phyloP scores from a whole-genome alignment of 2,329 filamentous ascomycete genomes.

The Nectriaceae sp. region DNA sequence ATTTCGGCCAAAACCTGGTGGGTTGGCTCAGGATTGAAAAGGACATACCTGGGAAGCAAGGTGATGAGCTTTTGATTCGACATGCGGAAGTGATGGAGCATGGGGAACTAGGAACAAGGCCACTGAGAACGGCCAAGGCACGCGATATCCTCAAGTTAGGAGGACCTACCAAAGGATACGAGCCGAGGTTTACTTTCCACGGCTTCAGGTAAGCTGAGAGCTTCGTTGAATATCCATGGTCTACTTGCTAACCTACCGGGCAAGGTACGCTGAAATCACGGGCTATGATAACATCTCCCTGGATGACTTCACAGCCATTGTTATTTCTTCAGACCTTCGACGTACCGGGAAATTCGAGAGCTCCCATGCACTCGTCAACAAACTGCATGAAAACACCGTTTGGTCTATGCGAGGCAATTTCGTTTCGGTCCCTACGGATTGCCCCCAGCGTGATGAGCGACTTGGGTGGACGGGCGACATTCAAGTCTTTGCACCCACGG shows the following conservation, averaged over 20 bases:
- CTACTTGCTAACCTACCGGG: too few species aligned
- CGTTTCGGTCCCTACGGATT: slow-evolving; percentile 58
- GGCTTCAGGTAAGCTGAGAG: slow-evolving; percentile 55
- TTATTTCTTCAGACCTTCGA: slow-evolving; percentile 42
- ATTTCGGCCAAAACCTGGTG: slow-evolving; percentile 62
- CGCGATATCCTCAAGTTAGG: slow-evolving; percentile 11
- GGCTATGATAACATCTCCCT: slow-evolving; percentile 3
- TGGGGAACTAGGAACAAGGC: slow-evolving; percentile 40
- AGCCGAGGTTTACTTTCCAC: slow-evolving; percentile 56
- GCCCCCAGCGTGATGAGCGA: slow-evolving; percentile 57
- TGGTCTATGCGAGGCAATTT: slow-evolving; percentile 64
- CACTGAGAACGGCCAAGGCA: slow-evolving; percentile 17
- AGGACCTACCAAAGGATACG: slow-evolving; percentile 33
- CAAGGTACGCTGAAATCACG: slow-evolving; percentile 8
- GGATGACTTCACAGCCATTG: slow-evolving; percentile 8
- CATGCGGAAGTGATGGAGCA: slow-evolving; percentile 59
- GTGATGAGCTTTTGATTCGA: slow-evolving; percentile 44
- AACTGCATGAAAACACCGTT: slow-evolving; percentile 54
- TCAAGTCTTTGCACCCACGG: slow-evolving; percentile 51
- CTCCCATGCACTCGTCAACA: slow-evolving; percentile 53
- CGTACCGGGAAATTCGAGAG: slow-evolving; percentile 51
- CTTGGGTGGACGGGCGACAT: slow-evolving; percentile 56
- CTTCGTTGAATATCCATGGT: too few species aligned
- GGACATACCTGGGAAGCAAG: slow-evolving; percentile 34
- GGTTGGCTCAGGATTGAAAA: slow-evolving; percentile 46